These are phyloP conservation scores for Balansia obtecta DNA, from an alignment of 2,329 filamentous ascomycete species.

Conservation along the genomic window DNA sequence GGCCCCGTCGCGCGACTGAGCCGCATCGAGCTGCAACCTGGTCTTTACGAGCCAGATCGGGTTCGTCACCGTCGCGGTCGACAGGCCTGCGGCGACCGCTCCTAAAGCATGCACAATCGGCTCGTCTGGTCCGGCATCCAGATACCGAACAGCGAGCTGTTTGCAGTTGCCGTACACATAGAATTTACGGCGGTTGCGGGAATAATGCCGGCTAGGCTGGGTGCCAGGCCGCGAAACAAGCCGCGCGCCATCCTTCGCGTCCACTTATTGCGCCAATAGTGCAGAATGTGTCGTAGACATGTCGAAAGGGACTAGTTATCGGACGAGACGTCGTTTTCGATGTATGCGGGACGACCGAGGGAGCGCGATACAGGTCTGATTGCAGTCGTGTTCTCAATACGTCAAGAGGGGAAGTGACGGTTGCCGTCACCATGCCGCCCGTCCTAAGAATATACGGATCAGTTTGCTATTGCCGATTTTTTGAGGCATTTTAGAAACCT, in stretches of 20 bases:
- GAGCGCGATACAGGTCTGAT: conserved; percentile 32
- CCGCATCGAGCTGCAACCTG: conserved; percentile 52
- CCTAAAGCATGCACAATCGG: conserved; percentile 49
- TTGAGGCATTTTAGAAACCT: conserved; percentile 16
- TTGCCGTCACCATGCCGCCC: conserved; percentile 75
- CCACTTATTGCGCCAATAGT: conserved; percentile 65
- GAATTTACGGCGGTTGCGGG: conserved; percentile 62
- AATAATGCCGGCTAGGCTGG: conserved; percentile 57
- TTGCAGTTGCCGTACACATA: conserved; percentile 62
- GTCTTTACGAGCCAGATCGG: conserved; percentile 68
- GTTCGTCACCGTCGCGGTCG: conserved; percentile 60
- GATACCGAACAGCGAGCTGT: conserved; percentile 45
- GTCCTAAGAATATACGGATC: conserved; percentile 35
- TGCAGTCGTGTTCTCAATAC: conserved; percentile 79
- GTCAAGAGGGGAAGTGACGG: conserved; percentile 72
- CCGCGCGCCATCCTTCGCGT: conserved; percentile 55
- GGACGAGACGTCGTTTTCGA: too few species aligned
- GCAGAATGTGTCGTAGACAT: conserved; percentile 68
- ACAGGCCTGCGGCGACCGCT: conserved; percentile 51
- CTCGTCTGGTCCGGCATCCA: conserved; percentile 43
- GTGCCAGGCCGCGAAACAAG: conserved; percentile 58
- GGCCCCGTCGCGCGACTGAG: conserved; percentile 32
- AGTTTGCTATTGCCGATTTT: neutral
- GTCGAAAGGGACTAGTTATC: conserved; percentile 17
- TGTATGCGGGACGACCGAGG: neutral